Conservation (phyloP, 495 filamentous ascomycete genomes). For the Xylaria sp. region DNA sequence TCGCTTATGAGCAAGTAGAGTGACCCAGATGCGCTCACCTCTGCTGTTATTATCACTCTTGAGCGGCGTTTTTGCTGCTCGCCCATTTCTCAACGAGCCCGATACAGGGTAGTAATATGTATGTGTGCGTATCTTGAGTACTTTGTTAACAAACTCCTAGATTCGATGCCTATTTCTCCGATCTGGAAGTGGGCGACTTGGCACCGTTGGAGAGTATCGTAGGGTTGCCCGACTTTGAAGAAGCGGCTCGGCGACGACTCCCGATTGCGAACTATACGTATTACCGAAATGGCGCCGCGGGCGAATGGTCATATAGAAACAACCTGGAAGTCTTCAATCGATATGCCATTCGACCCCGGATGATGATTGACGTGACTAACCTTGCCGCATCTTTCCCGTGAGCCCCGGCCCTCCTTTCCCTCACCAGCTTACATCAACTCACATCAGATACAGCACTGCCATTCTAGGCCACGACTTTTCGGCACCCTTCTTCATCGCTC, state of each 20-base stretch:
- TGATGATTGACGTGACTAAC: constrained; percentile 45
- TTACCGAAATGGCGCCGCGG: constrained; percentile 45
- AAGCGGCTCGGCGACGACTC: constrained; percentile 42
- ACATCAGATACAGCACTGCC: constrained; percentile 35
- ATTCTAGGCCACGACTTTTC: constrained; percentile 53
- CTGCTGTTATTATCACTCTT: constrained; percentile 6
- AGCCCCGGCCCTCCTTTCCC: not conserved
- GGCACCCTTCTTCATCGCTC: constrained; percentile 54
- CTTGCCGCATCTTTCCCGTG: constrained; percentile 28
- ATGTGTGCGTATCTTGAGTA: not conserved
- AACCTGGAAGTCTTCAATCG: constrained; percentile 47
- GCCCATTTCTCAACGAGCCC: not conserved
- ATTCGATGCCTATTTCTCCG: constrained; percentile 13
- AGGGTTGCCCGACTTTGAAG: constrained; percentile 47
- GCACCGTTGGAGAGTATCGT: constrained; percentile 26
- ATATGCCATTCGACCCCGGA: constrained; percentile 38
- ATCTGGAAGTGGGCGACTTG: constrained; percentile 35
- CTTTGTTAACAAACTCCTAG: not conserved
- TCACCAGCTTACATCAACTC: not conserved
- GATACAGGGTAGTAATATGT: not conserved
- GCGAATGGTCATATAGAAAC: constrained; percentile 51
- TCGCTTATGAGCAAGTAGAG: not conserved
- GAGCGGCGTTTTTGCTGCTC: not conserved
- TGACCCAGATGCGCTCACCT: not conserved
- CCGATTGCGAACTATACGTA: constrained; percentile 44